phyloP scores from a whole-genome alignment of 1,284 basidiomycete species.

The Lignosus rhinocerotis region DNA sequence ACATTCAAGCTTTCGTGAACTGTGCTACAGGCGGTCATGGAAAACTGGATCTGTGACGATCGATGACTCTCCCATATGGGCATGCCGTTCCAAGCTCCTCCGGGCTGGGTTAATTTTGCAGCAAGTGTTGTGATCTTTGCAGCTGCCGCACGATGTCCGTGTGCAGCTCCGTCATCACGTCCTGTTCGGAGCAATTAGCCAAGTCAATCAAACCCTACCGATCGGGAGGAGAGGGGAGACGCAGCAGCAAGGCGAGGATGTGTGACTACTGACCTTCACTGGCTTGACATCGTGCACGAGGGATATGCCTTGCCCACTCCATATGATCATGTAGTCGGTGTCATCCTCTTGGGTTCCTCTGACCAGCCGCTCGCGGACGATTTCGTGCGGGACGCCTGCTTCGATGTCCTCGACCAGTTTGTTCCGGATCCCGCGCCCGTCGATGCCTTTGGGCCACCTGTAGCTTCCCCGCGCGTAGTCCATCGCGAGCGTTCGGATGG shows the following conservation, averaged over 20 bases:
- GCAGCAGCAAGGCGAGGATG: not conserved
- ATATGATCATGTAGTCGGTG: slow-evolving; percentile 55
- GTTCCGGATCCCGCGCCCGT: slow-evolving; percentile 63
- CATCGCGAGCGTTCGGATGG: slow-evolving; percentile 67
- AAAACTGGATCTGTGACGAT: not conserved
- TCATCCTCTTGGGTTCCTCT: slow-evolving; percentile 47
- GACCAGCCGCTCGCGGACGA: slow-evolving; percentile 44
- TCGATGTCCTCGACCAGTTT: slow-evolving; percentile 61
- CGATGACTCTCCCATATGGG: slow-evolving; percentile 8
- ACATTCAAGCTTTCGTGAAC: not conserved
- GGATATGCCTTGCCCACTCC: slow-evolving; percentile 71
- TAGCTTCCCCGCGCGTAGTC: slow-evolving; percentile 59
- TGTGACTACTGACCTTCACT: slow-evolving; percentile 47
- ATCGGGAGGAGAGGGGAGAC: not conserved
- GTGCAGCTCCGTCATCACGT: slow-evolving; percentile 21
- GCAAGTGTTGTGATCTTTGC: slow-evolving; percentile 12
- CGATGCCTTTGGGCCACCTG: slow-evolving; percentile 68
- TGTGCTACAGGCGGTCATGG: not conserved
- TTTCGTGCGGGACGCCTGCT: slow-evolving; percentile 45
- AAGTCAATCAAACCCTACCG: slow-evolving; percentile 11
- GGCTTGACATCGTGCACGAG: slow-evolving; percentile 54
- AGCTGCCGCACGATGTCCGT: slow-evolving; percentile 19
- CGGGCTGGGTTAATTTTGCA: slow-evolving; percentile 5
- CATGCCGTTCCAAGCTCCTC: slow-evolving; percentile 6
- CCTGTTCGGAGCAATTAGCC: slow-evolving; percentile 7